These are phyloP conservation scores for Fonsecaea erecta DNA, from an alignment of 2,329 filamentous ascomycete species.

Conservation along the genomic window DNA sequence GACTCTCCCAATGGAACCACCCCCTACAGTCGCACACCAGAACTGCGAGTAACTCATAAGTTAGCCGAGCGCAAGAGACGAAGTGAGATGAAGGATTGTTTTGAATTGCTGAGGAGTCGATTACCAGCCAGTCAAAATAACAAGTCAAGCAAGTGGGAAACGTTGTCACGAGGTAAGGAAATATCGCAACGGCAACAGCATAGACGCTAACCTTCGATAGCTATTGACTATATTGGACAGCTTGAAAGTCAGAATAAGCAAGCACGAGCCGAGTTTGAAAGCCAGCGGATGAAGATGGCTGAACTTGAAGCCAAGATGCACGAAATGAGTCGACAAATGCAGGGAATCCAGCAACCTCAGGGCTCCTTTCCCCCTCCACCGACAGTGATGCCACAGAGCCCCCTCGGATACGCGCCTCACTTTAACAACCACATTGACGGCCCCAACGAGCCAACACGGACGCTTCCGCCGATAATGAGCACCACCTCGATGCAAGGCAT, in stretches of 20 bases:
- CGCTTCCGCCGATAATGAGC: slow-evolving; percentile 54
- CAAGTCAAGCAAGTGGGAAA: slow-evolving; percentile 60
- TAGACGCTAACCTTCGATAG: slow-evolving; percentile 37
- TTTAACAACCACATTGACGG: slow-evolving; percentile 34
- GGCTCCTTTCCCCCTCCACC: slow-evolving; percentile 37
- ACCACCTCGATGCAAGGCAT: slow-evolving; percentile 54
- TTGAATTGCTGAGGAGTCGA: slow-evolving; percentile 51
- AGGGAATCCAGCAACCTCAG: slow-evolving; percentile 35
- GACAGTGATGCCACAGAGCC: slow-evolving; percentile 33
- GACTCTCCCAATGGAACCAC: slow-evolving; percentile 49
- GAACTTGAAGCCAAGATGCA: slow-evolving; percentile 42
- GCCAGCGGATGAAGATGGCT: slow-evolving; percentile 40
- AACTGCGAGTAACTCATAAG: slow-evolving; percentile 56
- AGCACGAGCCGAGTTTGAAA: slow-evolving; percentile 44
- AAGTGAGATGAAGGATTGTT: slow-evolving; percentile 59
- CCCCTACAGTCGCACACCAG: slow-evolving; percentile 56
- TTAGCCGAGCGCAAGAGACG: slow-evolving; percentile 57
- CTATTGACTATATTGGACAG: slow-evolving; percentile 54
- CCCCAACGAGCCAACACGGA: slow-evolving; percentile 49
- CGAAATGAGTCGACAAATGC: slow-evolving; percentile 43
- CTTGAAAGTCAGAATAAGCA: slow-evolving; percentile 50
- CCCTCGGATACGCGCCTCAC: slow-evolving; percentile 31
- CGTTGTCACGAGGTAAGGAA: slow-evolving; percentile 50
- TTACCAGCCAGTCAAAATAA: slow-evolving; percentile 54
- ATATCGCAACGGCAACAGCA: background rate